phyloP scores from a whole-genome alignment of 2,329 filamentous ascomycete species.

The Proliferodiscus dingleyae region DNA sequence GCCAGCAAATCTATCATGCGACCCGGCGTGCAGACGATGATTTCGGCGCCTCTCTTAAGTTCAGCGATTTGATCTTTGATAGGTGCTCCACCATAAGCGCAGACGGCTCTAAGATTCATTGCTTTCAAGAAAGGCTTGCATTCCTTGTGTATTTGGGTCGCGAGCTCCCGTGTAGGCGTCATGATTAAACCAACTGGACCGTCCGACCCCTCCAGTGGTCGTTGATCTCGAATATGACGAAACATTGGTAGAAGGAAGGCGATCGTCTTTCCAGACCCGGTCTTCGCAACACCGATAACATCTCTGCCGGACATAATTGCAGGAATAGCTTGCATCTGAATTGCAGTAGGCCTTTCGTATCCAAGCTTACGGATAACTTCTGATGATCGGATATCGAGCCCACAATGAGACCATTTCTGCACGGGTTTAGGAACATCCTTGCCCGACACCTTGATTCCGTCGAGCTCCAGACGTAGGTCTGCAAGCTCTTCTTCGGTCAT shows the following conservation, averaged over 20 bases:
- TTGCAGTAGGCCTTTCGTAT: slow-evolving; percentile 85
- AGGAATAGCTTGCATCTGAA: slow-evolving; percentile 92
- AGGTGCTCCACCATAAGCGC: slow-evolving; percentile 89
- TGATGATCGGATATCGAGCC: slow-evolving; percentile 78
- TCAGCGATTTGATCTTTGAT: slow-evolving; percentile 98
- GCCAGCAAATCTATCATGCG: slow-evolving; percentile 93
- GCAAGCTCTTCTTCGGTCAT: slow-evolving; percentile 82
- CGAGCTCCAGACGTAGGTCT: slow-evolving; percentile 78
- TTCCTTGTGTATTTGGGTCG: slow-evolving; percentile 88
- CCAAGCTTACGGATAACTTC: slow-evolving; percentile 78
- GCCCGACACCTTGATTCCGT: slow-evolving; percentile 91
- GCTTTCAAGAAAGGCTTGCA: slow-evolving; percentile 92
- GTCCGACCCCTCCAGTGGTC: slow-evolving; percentile 73
- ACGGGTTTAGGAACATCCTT: slow-evolving; percentile 89
- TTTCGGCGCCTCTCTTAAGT: slow-evolving; percentile 89
- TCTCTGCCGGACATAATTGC: slow-evolving; percentile 95
- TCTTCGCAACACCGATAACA: slow-evolving; percentile 94
- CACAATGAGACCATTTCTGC: slow-evolving; percentile 94
- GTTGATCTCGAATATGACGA: slow-evolving; percentile 92
- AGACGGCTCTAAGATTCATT: slow-evolving; percentile 78
- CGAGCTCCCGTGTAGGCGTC: slow-evolving; percentile 90
- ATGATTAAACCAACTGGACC: slow-evolving; percentile 86
- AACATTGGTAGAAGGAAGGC: slow-evolving; percentile 97
- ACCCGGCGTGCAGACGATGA: slow-evolving; percentile 91
- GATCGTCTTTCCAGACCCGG: slow-evolving; percentile 94